Base-by-base conservation (phyloP, 129 eudicot genomes). In the Arctium minus region DNA sequence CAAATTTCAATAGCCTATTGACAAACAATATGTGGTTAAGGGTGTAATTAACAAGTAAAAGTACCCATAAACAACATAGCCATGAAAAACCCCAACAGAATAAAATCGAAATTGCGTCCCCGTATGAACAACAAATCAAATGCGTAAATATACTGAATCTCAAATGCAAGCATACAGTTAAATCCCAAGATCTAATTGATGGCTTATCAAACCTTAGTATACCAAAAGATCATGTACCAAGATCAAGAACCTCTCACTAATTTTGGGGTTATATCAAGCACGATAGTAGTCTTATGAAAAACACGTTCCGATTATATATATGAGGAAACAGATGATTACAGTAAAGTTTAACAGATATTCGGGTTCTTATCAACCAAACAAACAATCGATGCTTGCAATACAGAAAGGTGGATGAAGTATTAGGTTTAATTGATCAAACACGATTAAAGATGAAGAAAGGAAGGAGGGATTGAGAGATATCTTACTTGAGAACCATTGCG, bases 401-500 rank as follows among this genome's bases (percentile, higher is more conserved):
- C 42, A 73, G 22, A 73, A 22, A 13, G 36, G 4, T 8, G 30
- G 73, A 38, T 35, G 76, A 13, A 8, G 29, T 3, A 53, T 18
- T 12, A 56, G 9, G 42, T 81, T 15, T 22, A 13, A 62, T 62
- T 2, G 36, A 73, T 9, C 27, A 74, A 13, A 73, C 4, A 8
- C 35, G 64, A 31, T 67, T 18, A 35, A 32, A 72, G 30, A 72
- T 72, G 79, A 62, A 74, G 35, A 40, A 29, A 29, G 10, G 75
- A 35, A 13, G 0, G 50, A 36, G 5, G 39, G 36, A 72, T 50
- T 81, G 84, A 82, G n/a, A 65, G 70, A 75, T 32, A 35, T 76
- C 76, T 15, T 82, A 82, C 86, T 82, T 82, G 81, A 82, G 86
- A 69, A 82, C 86, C 86, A 82, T 81, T 77, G 73, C 81, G 85